These are phyloP conservation scores for Emergomyces africanus DNA, from an alignment of 2,329 filamentous ascomycete genomes.

Conservation along the genomic window DNA sequence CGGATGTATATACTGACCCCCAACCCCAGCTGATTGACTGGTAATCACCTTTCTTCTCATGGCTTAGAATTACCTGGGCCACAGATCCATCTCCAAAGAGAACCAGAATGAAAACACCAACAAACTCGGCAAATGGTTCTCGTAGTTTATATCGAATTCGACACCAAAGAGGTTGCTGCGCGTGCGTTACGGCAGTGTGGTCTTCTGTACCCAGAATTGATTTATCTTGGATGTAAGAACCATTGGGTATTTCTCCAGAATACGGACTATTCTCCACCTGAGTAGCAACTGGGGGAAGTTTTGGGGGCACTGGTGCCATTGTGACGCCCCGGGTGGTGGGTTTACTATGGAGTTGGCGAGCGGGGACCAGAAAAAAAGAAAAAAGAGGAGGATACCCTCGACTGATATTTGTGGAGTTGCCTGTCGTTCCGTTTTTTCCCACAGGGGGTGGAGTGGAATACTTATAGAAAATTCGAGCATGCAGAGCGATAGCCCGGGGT, in stretches of 20 bases:
- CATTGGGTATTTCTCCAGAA: background rate
- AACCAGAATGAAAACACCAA: slow-evolving; percentile 54
- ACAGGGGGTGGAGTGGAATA: background rate
- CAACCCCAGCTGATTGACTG: slow-evolving; percentile 42
- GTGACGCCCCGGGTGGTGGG: background rate
- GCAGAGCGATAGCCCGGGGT: background rate
- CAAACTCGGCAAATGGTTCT: slow-evolving; percentile 54
- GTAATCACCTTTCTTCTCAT: slow-evolving; percentile 32
- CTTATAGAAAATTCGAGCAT: background rate
- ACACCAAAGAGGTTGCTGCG: slow-evolving; percentile 37
- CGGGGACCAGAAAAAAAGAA: background rate
- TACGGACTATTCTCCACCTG: background rate
- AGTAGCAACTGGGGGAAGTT: background rate
- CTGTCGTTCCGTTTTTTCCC: background rate
- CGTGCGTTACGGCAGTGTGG: background rate
- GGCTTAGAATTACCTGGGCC: slow-evolving; percentile 53
- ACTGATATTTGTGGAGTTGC: background rate
- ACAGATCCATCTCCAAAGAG: slow-evolving; percentile 60
- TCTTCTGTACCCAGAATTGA: background rate
- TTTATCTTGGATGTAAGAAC: background rate
- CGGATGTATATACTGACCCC: slow-evolving; percentile 23
- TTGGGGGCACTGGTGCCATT: background rate
- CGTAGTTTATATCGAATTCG: slow-evolving; percentile 38
- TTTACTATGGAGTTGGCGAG: background rate
- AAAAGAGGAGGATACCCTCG: background rate